A percentile compares a stretch with the other conserved stretches of the same genome.
Evolutionary conservation across 2,329 filamentous ascomycete species (phyloP).

Genomic region (Metarhizium album): DNA sequence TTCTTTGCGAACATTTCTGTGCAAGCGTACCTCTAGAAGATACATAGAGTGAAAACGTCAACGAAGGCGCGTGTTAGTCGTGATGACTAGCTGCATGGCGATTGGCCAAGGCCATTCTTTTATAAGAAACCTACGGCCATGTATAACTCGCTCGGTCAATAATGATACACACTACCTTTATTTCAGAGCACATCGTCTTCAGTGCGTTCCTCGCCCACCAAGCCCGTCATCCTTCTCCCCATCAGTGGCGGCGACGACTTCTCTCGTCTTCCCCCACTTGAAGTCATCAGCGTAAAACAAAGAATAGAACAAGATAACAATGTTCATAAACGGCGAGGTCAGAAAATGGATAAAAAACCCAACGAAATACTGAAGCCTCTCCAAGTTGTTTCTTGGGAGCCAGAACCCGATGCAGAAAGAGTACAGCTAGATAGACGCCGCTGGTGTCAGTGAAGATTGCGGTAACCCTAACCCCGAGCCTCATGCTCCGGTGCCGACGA

Average conservation of each 20-base stretch:
- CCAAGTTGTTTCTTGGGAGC: conserved; percentile 27
- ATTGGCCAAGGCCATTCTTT: too few relatives aligned
- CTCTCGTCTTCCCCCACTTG: conserved; percentile 34
- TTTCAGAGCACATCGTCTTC: not conserved
- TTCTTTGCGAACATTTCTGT: too few relatives aligned
- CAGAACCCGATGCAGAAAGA: conserved; percentile 32
- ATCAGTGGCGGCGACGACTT: conserved; percentile 20
- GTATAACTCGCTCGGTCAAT: too few relatives aligned
- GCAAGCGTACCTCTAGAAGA: too few relatives aligned
- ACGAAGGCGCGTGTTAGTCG: too few relatives aligned
- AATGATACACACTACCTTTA: too few relatives aligned
- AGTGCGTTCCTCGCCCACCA: not conserved
- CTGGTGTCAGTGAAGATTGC: not conserved
- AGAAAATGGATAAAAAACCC: conserved; percentile 27
- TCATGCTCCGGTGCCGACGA: not conserved
- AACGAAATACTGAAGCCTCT: conserved; percentile 27
- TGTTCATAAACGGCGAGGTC: conserved; percentile 31
- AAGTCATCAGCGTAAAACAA: conserved; percentile 33
- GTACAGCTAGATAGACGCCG: conserved; percentile 19
- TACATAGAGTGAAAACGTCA: too few relatives aligned
- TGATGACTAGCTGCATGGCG: too few relatives aligned
- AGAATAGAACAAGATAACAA: conserved; percentile 30
- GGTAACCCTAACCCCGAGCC: not conserved
- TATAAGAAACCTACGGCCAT: too few relatives aligned
- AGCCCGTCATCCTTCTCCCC: conserved; percentile 12